These are phyloP conservation scores for Persicaria maculosa DNA, from an alignment of 148 eudicot species.

Conservation along the genomic window DNA sequence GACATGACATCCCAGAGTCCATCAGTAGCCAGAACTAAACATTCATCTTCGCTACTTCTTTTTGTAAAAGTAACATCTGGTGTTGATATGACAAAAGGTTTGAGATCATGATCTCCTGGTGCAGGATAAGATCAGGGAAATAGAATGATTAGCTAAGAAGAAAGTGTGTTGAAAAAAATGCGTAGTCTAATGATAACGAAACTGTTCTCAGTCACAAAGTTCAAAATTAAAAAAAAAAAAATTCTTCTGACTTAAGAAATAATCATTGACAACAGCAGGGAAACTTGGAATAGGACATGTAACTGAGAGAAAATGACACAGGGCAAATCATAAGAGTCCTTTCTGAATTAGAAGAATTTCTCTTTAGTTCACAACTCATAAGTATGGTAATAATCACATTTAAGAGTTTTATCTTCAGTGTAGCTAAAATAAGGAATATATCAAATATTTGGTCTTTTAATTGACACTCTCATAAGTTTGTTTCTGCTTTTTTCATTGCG, in stretches of 20 bases:
- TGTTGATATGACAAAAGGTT: conserved; percentile 12
- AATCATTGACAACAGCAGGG: neutral
- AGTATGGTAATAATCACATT: neutral
- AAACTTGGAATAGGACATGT: neutral
- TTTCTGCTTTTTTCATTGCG: too few species aligned
- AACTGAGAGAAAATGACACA: neutral
- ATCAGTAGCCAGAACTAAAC: conserved; percentile 9
- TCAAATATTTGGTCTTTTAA: neutral
- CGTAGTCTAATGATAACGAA: neutral
- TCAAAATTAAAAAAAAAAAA: neutral
- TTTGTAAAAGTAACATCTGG: conserved; percentile 4
- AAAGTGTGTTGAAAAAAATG: neutral
- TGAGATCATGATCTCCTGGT: conserved; percentile 10
- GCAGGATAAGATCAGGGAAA: neutral
- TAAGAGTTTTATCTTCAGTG: neutral
- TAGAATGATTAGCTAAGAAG: neutral
- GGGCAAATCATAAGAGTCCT: neutral
- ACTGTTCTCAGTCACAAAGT: neutral
- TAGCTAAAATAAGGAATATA: neutral
- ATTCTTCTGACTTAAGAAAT: neutral
- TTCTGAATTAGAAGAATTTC: neutral
- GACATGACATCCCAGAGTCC: conserved; percentile 13
- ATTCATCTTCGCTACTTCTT: conserved; percentile 7
- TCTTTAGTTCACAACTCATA: neutral
- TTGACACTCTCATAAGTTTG: neutral